phyloP scores from a whole-genome alignment of 1,284 basidiomycete species.

The Tetrapyrgos nigripes region DNA sequence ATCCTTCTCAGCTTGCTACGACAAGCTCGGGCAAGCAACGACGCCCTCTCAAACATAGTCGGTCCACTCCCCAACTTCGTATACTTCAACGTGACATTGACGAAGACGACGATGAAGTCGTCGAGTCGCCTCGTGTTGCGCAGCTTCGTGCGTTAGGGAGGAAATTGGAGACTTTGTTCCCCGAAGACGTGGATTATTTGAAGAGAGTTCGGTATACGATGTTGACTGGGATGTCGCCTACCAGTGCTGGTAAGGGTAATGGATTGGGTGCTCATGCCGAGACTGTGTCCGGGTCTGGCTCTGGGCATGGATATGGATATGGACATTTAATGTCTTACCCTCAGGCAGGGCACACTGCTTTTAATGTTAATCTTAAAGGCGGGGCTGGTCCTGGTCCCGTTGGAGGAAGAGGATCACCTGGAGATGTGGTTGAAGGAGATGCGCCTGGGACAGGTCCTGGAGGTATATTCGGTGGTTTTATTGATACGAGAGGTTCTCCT shows the following conservation, averaged over 20 bases:
- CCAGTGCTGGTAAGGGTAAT: neutral
- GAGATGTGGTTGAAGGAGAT: neutral
- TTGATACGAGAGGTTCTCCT: constrained; percentile 52
- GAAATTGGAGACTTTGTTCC: constrained; percentile 31
- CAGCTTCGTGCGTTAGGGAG: constrained; percentile 24
- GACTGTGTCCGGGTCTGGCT: neutral
- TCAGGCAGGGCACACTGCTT: too few relatives aligned
- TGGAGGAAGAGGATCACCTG: neutral
- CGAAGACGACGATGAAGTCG: constrained; percentile 13
- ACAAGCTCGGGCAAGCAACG: neutral
- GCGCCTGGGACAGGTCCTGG: neutral
- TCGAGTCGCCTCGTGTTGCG: constrained; percentile 14
- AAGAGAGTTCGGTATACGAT: constrained; percentile 14
- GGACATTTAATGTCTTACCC: neutral
- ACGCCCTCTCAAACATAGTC: constrained; percentile 31
- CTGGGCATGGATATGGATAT: neutral
- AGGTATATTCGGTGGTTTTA: constrained; percentile 42
- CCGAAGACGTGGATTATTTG: constrained; percentile 28
- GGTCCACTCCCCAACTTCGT: constrained; percentile 22
- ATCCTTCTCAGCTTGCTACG: constrained; percentile 43
- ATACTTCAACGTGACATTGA: neutral
- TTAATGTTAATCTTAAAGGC: too few relatives aligned
- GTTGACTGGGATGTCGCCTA: constrained; percentile 5
- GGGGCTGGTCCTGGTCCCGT: neutral
- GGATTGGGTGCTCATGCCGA: neutral